Percentiles rank a stretch among this genome's conserved stretches.
Conservation (phyloP, 2,329 filamentous ascomycete genomes). For the Dendryphion nanum region DNA sequence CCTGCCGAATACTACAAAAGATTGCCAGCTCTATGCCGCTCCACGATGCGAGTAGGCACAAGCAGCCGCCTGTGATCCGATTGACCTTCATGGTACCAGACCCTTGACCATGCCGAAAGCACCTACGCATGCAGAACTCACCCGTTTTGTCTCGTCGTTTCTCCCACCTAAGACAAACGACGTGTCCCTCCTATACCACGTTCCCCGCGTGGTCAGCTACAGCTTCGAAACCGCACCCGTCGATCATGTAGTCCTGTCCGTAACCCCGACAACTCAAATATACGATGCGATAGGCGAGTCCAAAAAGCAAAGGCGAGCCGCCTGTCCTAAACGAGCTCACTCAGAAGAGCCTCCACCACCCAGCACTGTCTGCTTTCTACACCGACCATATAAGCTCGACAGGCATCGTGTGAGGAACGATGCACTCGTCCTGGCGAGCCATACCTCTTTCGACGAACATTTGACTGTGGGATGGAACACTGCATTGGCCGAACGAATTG, state of each 20-base stretch:
- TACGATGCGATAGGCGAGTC: conserved; percentile 25
- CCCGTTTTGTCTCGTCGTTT: conserved; percentile 24
- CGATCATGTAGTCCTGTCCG: conserved; percentile 31
- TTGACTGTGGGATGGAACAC: conserved; percentile 41
- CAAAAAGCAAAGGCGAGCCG: conserved; percentile 6
- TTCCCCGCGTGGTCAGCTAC: conserved; percentile 27
- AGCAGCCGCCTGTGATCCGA: too few species aligned
- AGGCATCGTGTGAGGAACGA: conserved; percentile 23
- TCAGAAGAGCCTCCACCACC: conserved; percentile 12
- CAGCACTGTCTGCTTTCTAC: conserved; percentile 32
- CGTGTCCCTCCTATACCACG: conserved; percentile 34
- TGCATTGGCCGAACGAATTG: conserved; percentile 30
- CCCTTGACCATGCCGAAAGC: conserved; percentile 20
- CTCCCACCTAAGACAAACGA: conserved; percentile 33
- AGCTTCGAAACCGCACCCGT: conserved; percentile 24
- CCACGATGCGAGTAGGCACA: too few species aligned
- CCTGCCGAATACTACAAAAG: too few species aligned
- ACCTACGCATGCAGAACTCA: conserved; percentile 28
- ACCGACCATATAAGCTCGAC: conserved; percentile 32
- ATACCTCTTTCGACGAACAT: conserved; percentile 39
- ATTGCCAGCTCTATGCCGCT: too few species aligned
- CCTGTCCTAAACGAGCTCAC: not conserved
- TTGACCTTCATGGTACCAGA: too few species aligned
- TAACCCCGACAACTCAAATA: conserved; percentile 29
- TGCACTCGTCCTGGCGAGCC: conserved; percentile 34